Conservation (phyloP, 495 filamentous ascomycete genomes). For the Penicillium waksmanii region DNA sequence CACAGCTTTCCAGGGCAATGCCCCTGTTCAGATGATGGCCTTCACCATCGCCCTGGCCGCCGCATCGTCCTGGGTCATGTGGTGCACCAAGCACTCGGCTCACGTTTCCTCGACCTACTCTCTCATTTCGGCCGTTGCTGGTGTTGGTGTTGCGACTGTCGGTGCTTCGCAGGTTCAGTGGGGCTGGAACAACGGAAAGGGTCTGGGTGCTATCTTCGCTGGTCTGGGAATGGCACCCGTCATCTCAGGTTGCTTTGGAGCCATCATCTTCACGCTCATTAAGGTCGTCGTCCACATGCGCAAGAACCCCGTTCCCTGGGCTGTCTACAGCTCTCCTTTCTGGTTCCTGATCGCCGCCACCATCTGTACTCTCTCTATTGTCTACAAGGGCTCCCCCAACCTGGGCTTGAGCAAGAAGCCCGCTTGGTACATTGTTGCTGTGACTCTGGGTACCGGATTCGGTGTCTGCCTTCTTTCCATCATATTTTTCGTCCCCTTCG, state of each 20-base stretch:
- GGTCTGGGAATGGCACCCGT: constrained; percentile 63
- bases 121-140: constrained; percentile 63
- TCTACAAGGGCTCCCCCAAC: constrained; percentile 66
- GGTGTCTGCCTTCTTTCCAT: constrained; percentile 55
- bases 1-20: constrained; percentile 51
- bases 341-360: constrained; percentile 62
- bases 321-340: constrained; percentile 60
- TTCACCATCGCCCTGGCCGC: constrained; percentile 60
- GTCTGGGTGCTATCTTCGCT: constrained; percentile 63
- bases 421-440: constrained; percentile 55
- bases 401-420: constrained; percentile 60
- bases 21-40: constrained; percentile 63
- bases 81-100: constrained; percentile 62
- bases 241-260: constrained; percentile 59
- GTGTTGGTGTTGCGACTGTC: constrained; percentile 63
- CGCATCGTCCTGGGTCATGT: constrained; percentile 62
- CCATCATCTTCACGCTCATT: constrained; percentile 63
- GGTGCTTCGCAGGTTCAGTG: constrained; percentile 60
- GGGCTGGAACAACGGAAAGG: constrained; percentile 64
- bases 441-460: constrained; percentile 57
- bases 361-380: constrained; percentile 62
- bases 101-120: constrained; percentile 70
- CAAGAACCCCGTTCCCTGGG: constrained; percentile 58
- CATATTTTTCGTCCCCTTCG: constrained; percentile 63
- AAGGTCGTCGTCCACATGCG: constrained; percentile 61